Conservation (phyloP, 805 yeast species). For the Clavispora carvajalis region DNA sequence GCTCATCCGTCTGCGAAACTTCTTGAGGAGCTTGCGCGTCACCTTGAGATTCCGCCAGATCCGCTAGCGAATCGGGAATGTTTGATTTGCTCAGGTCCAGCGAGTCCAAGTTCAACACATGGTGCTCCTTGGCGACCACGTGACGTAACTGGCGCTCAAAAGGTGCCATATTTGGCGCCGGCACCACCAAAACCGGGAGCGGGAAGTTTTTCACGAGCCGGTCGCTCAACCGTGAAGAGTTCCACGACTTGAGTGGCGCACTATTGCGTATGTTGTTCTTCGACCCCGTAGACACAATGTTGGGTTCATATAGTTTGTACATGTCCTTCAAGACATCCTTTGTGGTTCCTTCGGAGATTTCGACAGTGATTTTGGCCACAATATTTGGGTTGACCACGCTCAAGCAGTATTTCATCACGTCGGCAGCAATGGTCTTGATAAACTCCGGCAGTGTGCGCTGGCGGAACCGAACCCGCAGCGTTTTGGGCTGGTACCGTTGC, state of each 20-base stretch:
- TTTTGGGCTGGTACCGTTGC: constrained; percentile 15
- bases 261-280: constrained; percentile 39
- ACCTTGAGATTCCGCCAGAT: background rate
- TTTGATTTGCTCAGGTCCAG: background rate
- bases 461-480: constrained; percentile 28
- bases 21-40: background rate
- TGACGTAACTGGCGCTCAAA: constrained; percentile 39
- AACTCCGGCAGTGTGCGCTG: constrained; percentile 43
- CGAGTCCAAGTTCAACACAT: background rate
- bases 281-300: constrained; percentile 50
- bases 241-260: constrained; percentile 57
- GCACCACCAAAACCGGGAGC: constrained; percentile 63
- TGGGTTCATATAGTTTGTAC: constrained; percentile 58
- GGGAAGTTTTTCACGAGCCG: constrained; percentile 59
- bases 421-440: constrained; percentile 40
- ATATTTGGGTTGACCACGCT: constrained; percentile 41
- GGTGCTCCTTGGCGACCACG: background rate
- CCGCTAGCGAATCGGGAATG: background rate
- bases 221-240: constrained; percentile 57
- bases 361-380: constrained; percentile 51
- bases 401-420: constrained; percentile 49
- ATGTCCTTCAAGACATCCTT: constrained; percentile 53
- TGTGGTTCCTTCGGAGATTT: constrained; percentile 55
- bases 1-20: background rate
- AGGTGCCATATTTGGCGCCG: constrained; percentile 51